phyloP scores from a whole-genome alignment of 345 rosid genomes.

The Turnera subulata region DNA sequence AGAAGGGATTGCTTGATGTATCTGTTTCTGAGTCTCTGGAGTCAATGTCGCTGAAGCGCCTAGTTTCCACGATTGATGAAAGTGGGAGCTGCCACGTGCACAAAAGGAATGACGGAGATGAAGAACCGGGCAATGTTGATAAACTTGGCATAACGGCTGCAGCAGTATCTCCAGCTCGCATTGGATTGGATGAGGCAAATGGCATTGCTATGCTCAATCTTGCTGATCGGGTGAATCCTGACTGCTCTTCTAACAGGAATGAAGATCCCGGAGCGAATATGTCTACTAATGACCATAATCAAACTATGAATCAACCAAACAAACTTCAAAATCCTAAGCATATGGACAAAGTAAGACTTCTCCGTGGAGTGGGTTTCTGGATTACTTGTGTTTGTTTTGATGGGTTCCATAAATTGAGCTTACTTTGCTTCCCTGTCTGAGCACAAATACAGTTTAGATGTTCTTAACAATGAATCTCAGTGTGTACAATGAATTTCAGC shows the following conservation, averaged over 20 bases:
- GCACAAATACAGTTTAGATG: background rate
- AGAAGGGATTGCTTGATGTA: constrained; percentile 25
- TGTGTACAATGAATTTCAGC: background rate
- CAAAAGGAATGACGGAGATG: constrained; percentile 14
- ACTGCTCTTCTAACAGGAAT: constrained; percentile 8
- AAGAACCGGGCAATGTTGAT: constrained; percentile 19
- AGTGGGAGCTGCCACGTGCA: constrained; percentile 14
- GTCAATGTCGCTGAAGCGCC: constrained; percentile 15
- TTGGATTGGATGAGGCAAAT: constrained; percentile 25
- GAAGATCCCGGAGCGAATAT: constrained; percentile 13
- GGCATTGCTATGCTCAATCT: constrained; percentile 15
- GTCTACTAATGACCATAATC: constrained; percentile 9
- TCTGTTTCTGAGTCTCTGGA: constrained; percentile 24
- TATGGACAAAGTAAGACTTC: constrained; percentile 14
- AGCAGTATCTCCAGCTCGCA: constrained; percentile 19
- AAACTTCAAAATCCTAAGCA: background rate
- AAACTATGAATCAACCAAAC: constrained; percentile 22
- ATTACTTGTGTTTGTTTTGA: constrained; percentile 11
- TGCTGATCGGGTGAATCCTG: constrained; percentile 14
- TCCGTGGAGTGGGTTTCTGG: background rate
- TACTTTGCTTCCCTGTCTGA: constrained; percentile 1
- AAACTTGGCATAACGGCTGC: constrained; percentile 23
- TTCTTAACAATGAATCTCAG: too few relatives aligned
- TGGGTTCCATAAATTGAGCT: background rate
- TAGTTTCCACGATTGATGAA: constrained; percentile 20